These are phyloP conservation scores for Starmerella apicola DNA, from an alignment of 805 yeast species.

Conservation along the genomic window DNA sequence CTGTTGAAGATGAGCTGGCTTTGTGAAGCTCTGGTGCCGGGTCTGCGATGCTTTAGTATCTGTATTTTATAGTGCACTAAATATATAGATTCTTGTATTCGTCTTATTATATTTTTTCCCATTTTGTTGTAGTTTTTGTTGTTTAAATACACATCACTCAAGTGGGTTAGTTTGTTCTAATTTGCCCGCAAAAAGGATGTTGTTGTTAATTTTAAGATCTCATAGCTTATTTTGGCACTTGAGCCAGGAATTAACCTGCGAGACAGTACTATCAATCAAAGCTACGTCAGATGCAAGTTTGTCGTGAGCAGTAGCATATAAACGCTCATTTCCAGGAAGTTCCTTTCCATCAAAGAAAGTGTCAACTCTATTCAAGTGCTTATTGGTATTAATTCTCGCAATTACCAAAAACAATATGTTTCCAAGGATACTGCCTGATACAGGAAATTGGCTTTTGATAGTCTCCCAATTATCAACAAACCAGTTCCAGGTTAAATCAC, in stretches of 20 bases:
- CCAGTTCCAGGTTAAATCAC: slow-evolving; percentile 65
- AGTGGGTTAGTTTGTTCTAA: too few relatives aligned
- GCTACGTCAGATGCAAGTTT: background rate
- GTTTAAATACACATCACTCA: too few relatives aligned
- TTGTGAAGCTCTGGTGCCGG: too few relatives aligned
- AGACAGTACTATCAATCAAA: background rate
- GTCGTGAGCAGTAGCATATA: background rate
- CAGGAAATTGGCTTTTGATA: slow-evolving; percentile 56
- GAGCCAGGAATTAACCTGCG: background rate
- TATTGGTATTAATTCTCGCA: slow-evolving; percentile 45
- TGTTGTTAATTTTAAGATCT: too few relatives aligned
- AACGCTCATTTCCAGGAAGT: slow-evolving; percentile 44
- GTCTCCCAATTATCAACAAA: slow-evolving; percentile 58
- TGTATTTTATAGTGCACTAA: background rate
- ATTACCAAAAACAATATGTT: slow-evolving; percentile 54
- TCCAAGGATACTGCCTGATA: slow-evolving; percentile 69
- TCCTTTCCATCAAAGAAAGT: slow-evolving; percentile 37
- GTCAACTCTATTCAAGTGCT: slow-evolving; percentile 42
- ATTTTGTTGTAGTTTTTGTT: too few relatives aligned
- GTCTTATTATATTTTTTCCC: too few relatives aligned
- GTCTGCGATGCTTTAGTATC: background rate
- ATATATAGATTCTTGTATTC: too few relatives aligned
- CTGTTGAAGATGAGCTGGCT: too few relatives aligned
- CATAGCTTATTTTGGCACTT: background rate
- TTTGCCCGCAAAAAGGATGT: too few relatives aligned